phyloP scores from a whole-genome alignment of 805 yeast species.

The Millerozyma miso region DNA sequence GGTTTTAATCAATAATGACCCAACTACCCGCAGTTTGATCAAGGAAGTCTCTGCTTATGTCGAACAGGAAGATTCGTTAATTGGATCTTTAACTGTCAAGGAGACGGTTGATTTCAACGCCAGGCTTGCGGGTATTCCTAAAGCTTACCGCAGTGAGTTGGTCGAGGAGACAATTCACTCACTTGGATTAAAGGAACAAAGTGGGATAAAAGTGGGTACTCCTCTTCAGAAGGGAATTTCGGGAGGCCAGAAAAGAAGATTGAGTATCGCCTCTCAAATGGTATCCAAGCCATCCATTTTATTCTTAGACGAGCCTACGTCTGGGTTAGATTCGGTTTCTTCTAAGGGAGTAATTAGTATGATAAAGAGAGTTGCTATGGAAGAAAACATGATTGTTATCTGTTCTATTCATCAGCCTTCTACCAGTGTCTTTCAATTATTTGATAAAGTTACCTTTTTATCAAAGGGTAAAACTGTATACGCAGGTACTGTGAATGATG shows the following conservation, averaged over 20 bases:
- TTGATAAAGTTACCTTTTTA: conserved; percentile 20
- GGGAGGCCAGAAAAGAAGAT: conserved; percentile 21
- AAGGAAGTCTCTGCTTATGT: conserved; percentile 17
- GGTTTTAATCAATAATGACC: conserved; percentile 33
- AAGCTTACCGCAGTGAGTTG: conserved; percentile 5
- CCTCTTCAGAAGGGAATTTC: conserved; percentile 20
- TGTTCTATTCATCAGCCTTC: conserved; percentile 55
- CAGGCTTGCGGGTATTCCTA: conserved; percentile 4
- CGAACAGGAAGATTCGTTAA: conserved; percentile 19
- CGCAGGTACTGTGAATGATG: conserved; percentile 11
- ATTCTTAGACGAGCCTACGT: conserved; percentile 59
- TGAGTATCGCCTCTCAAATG: conserved; percentile 17
- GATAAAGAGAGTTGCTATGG: conserved; percentile 37
- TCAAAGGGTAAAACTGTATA: conserved; percentile 19
- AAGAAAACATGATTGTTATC: conserved; percentile 34
- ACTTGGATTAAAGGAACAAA: conserved; percentile 14
- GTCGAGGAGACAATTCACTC: conserved; percentile 8
- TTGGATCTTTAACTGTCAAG: conserved; percentile 17
- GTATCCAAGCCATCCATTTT: conserved; percentile 26
- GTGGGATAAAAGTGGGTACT: conserved; percentile 15
- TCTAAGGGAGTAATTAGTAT: conserved; percentile 52
- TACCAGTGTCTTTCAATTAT: conserved; percentile 35
- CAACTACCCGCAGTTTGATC: background rate
- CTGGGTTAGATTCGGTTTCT: conserved; percentile 55
- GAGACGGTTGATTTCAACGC: conserved; percentile 15